Evolutionary conservation across 106 monocot species (phyloP).

Genomic region (Phalaenopsis equestris): DNA sequence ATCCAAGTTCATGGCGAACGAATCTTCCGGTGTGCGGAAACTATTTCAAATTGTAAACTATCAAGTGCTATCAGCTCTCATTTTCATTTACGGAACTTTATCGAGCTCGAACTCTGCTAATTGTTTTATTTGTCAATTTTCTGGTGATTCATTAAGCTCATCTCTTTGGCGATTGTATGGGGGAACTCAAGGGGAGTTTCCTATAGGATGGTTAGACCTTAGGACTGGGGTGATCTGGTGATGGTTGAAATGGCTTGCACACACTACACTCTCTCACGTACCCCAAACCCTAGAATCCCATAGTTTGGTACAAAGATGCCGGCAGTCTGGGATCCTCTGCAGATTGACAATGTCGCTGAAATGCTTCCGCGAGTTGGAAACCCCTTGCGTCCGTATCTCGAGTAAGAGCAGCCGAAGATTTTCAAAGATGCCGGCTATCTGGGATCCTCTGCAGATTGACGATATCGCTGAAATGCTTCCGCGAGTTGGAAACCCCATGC

Average conservation of each 20-base stretch:
- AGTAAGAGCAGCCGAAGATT: constrained; percentile 24
- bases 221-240: too few species aligned
- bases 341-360: constrained; percentile 45
- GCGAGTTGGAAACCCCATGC: constrained; percentile 22
- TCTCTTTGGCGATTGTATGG: constrained; percentile 39
- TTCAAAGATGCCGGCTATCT: constrained; percentile 52
- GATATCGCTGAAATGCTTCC: constrained; percentile 30
- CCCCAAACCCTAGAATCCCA: too few species aligned
- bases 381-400: constrained; percentile 34
- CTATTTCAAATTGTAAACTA: constrained; percentile 2
- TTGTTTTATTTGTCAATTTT: background rate
- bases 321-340: constrained; percentile 43
- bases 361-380: constrained; percentile 19
- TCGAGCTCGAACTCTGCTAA: background rate
- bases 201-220: too few species aligned
- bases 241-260: too few species aligned
- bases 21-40: background rate
- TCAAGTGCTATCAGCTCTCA: background rate
- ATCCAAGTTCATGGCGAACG: constrained; percentile 1
- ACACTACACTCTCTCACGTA: too few species aligned
- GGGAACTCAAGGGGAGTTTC: too few species aligned
- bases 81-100: background rate
- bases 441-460: constrained; percentile 52
- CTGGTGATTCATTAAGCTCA: constrained; percentile 24
- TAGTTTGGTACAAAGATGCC: constrained; percentile 69